Base-by-base conservation (phyloP, 495 filamentous ascomycete species). In the Evansstolkia leycettana region DNA sequence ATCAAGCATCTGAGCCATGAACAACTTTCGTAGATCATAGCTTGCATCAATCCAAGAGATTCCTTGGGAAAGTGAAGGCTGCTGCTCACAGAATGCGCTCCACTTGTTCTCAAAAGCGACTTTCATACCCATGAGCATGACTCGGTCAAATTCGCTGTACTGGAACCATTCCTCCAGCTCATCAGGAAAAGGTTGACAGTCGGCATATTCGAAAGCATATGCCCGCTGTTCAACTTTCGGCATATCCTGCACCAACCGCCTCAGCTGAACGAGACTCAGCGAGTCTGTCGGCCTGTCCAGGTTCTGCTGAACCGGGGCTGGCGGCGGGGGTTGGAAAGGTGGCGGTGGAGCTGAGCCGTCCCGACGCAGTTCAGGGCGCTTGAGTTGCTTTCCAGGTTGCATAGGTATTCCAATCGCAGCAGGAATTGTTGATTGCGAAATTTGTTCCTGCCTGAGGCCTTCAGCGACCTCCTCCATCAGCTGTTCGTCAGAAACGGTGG, bases 131-230 rank as follows among this genome's bases (percentile, higher is more conserved):
- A 78, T 66, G 32, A 90, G 57, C 64, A 71, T 67, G 29, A 57
- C 62, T 30, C 82, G 71, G 38, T 85, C 82, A 55, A 82, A 85
- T 39, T 87, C 82, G 31, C 62, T 69, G 58, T 98, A 96, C 31
- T 76, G 70, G 55, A 98, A 98, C 89, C 88, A 96, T 58, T 96
- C 90, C 46, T 94, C 84, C 14, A 96, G 64, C 62, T 98, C 90
- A 38, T 90, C 86, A 6, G 78, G 70, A 40, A 92, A 78, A 1
- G 76, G 66, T 27, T 84, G 75, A 2, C 78, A 69, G 59, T 95
- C 85, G n/a, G 73, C 65, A 61, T 96, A 96, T 47, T 75, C 73
- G 55, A 90, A 98, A 33, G 88, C 85, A 63, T 98, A 98, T n/a
- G 85, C 84, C 31, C 78, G 75, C 37, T 82, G 73, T 52, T 94